phyloP scores from a whole-genome alignment of 345 rosid genomes.

The Nephelium lappaceum region DNA sequence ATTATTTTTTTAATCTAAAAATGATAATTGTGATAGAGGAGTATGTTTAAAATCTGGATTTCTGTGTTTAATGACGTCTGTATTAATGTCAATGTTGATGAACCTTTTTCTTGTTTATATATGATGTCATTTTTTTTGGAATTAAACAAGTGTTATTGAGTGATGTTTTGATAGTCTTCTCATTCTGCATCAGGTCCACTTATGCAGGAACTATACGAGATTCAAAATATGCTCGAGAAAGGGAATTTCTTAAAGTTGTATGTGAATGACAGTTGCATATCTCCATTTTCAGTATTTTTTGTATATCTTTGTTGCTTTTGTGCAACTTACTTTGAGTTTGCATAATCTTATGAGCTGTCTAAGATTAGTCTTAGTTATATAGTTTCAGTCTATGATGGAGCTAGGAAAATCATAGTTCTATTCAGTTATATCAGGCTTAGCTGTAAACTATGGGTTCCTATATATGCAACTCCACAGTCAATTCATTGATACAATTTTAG shows the following conservation, averaged over 20 bases:
- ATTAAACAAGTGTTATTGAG: not conserved
- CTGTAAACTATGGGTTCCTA: not conserved
- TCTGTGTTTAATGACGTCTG: no score
- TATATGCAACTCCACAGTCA: not conserved
- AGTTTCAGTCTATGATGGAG: not conserved
- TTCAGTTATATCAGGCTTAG: not conserved
- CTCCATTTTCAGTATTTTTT: constrained; percentile 9
- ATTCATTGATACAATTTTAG: not conserved
- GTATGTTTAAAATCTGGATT: not conserved
- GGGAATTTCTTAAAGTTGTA: constrained; percentile 96
- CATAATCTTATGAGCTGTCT: not conserved
- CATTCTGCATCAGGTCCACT: constrained; percentile 63
- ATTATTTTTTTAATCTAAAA: not conserved
- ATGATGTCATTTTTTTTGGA: not conserved
- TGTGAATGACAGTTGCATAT: constrained; percentile 30
- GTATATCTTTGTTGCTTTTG: not conserved
- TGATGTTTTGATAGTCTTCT: constrained; percentile 1
- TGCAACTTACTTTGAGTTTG: constrained; percentile 1
- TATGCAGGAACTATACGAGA: constrained; percentile 93
- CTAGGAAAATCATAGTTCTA: not conserved
- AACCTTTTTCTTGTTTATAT: not conserved
- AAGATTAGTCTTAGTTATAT: not conserved
- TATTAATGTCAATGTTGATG: not conserved
- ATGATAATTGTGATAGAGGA: not conserved
- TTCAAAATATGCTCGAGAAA: constrained; percentile 86